Conservation (phyloP, 2,329 filamentous ascomycete species). For the Hypoxylon sp. region DNA sequence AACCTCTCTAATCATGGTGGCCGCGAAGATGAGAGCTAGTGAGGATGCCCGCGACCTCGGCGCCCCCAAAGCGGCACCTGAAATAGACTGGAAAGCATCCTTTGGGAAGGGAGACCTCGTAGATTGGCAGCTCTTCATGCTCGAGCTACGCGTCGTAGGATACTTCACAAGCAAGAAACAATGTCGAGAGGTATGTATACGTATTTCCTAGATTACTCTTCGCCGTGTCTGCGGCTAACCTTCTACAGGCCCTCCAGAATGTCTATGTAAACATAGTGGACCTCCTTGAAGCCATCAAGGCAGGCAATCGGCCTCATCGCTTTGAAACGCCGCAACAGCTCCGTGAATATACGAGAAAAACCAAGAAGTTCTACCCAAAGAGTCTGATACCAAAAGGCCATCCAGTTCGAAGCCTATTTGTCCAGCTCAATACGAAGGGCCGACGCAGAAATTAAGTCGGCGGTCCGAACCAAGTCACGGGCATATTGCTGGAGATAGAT, state of each 20-base stretch:
- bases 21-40: slow-evolving; percentile 17
- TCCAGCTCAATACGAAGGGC: slow-evolving; percentile 50
- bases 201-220: not conserved
- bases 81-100: slow-evolving; percentile 23
- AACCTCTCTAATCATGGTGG: slow-evolving; percentile 11
- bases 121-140: slow-evolving; percentile 63
- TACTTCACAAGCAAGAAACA: slow-evolving; percentile 60
- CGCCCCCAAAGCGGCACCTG: not conserved
- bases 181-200: slow-evolving; percentile 63
- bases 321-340: slow-evolving; percentile 57
- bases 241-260: slow-evolving; percentile 57
- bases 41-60: not conserved
- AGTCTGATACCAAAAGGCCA: slow-evolving; percentile 59
- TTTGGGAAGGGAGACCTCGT: slow-evolving; percentile 51
- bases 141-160: slow-evolving; percentile 59
- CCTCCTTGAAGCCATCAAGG: slow-evolving; percentile 58
- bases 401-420: slow-evolving; percentile 59
- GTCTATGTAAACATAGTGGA: slow-evolving; percentile 67
- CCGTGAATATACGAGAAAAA: slow-evolving; percentile 55
- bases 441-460: not conserved
- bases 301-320: slow-evolving; percentile 48
- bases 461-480: not conserved
- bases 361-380: slow-evolving; percentile 63
- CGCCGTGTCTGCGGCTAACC: slow-evolving; percentile 8
- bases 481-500: slow-evolving; percentile 1